Conservation (phyloP, 805 yeast genomes). For the Spathaspora passalidarum region DNA sequence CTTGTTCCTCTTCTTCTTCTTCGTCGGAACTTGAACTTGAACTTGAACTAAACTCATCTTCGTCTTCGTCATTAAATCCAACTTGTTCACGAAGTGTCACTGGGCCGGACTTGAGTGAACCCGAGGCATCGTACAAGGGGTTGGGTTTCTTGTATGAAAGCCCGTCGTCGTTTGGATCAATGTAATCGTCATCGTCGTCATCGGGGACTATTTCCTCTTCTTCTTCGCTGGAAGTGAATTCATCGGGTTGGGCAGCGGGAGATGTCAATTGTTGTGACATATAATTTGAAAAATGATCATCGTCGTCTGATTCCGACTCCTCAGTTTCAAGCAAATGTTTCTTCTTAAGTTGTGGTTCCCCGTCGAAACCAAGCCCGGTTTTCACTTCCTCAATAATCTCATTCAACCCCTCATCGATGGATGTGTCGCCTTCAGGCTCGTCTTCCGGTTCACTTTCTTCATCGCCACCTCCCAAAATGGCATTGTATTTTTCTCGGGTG, state of each 20-base stretch:
- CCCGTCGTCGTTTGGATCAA: conserved; percentile 81
- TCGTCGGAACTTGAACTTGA: conserved; percentile 30
- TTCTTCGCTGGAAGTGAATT: conserved; percentile 8
- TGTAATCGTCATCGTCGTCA: conserved; percentile 63
- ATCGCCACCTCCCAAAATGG: conserved; percentile 82
- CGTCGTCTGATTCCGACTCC: conserved; percentile 37
- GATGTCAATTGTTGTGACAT: conserved; percentile 66
- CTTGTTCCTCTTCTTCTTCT: conserved; percentile 23
- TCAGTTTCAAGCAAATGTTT: conserved; percentile 17
- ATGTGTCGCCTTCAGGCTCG: conserved; percentile 22
- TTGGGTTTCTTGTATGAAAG: conserved; percentile 65
- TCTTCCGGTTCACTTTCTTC: conserved; percentile 42
- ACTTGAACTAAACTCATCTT: conserved; percentile 28
- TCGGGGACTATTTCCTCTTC: conserved; percentile 26
- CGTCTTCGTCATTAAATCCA: conserved; percentile 13
- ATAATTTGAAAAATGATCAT: conserved; percentile 65
- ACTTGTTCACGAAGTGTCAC: conserved; percentile 13
- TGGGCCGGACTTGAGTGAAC: conserved; percentile 14
- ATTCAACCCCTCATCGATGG: conserved; percentile 36
- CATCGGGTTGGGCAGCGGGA: conserved; percentile 24
- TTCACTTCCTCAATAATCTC: conserved; percentile 38
- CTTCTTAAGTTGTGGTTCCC: conserved; percentile 10
- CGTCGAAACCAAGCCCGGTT: conserved; percentile 24
- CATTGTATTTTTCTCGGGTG: conserved; percentile 90
- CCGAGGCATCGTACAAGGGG: conserved; percentile 53